Conservation (phyloP, 2,329 filamentous ascomycete genomes). For the Diaporthe ilicicola region DNA sequence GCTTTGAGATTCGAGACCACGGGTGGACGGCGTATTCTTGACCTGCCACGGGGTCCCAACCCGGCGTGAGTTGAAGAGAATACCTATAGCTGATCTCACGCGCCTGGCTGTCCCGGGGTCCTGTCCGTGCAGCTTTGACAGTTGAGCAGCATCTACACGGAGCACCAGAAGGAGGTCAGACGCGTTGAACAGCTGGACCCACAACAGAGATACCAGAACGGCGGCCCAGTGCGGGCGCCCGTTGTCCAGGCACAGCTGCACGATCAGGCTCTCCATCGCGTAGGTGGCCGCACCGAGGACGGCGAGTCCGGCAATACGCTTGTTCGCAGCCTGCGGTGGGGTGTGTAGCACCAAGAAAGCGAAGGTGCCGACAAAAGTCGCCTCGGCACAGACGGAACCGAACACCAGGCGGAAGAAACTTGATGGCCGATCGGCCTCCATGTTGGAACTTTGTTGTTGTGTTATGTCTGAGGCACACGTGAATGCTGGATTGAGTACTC, state of each 20-base stretch:
- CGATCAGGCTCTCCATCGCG: neutral
- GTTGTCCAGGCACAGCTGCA: neutral
- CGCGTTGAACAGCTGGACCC: conserved; percentile 21
- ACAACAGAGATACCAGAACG: conserved; percentile 11
- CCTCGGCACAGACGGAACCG: neutral
- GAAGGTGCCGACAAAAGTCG: neutral
- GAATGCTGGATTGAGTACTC: neutral
- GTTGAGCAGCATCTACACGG: neutral
- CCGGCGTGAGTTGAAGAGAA: neutral
- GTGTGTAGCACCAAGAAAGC: neutral
- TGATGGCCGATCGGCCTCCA: neutral
- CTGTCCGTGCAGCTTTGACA: neutral
- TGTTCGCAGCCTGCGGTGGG: neutral
- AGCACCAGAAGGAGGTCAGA: conserved; percentile 2
- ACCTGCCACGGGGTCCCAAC: conserved; percentile 9
- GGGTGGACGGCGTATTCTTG: neutral
- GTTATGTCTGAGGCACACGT: neutral
- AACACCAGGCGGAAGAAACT: neutral
- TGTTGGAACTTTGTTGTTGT: neutral
- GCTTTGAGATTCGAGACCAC: neutral
- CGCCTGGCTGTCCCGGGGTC: no score
- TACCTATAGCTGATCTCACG: neutral
- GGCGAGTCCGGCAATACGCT: neutral
- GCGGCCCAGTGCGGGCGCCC: conserved; percentile 20
- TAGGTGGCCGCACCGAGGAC: neutral